phyloP scores from a whole-genome alignment of 106 monocot species.

The Acorus calamus region DNA sequence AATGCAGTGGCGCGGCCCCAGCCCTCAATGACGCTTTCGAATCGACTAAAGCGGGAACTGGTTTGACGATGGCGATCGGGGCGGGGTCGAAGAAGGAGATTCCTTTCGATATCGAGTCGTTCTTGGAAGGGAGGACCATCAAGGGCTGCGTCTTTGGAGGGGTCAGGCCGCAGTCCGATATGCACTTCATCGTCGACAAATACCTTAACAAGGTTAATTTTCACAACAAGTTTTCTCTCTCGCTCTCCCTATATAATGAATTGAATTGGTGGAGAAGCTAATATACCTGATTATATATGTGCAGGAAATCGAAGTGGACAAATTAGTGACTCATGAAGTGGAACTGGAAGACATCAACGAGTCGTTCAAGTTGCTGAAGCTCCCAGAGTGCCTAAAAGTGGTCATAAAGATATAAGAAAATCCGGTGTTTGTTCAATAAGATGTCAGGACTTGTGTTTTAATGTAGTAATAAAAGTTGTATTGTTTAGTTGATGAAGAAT shows the following conservation, averaged over 20 bases:
- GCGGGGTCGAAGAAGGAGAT: not conserved
- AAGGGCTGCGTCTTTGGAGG: slow-evolving; percentile 10
- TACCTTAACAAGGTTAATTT: slow-evolving; percentile 5
- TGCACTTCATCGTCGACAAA: not conserved
- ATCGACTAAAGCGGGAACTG: slow-evolving; percentile 4
- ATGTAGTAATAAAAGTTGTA: too few species aligned
- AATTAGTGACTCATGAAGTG: slow-evolving; percentile 7
- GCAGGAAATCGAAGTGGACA: slow-evolving; percentile 9
- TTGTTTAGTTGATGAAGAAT: too few species aligned
- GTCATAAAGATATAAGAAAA: slow-evolving; percentile 3
- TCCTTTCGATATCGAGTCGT: not conserved
- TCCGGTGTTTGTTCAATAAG: too few species aligned
- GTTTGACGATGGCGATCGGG: slow-evolving; percentile 1
- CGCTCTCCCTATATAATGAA: not conserved
- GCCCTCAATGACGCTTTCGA: slow-evolving; percentile 3
- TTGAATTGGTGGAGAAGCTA: too few species aligned
- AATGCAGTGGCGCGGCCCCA: slow-evolving; percentile 3
- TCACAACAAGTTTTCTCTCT: too few species aligned
- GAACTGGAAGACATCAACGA: not conserved
- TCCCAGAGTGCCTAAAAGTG: slow-evolving; percentile 8
- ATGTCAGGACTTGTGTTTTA: too few species aligned
- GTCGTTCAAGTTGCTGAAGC: not conserved
- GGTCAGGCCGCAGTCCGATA: slow-evolving; percentile 4
- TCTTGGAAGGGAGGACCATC: not conserved
- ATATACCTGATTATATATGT: too few species aligned